Percentiles rank a stretch among this genome's conserved stretches.
Conservation (phyloP, 768 basidiomycete species). For the Lentinus brumalis region DNA sequence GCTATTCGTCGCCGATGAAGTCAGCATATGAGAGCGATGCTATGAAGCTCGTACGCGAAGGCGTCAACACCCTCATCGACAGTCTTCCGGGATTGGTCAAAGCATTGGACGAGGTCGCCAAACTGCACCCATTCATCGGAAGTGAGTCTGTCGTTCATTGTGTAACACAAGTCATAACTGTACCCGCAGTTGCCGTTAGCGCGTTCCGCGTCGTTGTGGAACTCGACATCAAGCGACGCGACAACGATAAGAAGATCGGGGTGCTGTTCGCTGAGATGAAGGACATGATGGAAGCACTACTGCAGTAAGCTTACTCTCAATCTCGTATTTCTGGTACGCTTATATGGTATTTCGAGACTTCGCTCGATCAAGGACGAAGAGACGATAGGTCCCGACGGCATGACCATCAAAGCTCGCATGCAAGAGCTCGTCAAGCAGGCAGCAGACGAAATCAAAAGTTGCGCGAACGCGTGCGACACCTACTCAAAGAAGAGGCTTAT, state of each 20-base stretch:
- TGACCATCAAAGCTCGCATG: conserved; percentile 37
- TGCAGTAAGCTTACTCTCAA: conserved; percentile 38
- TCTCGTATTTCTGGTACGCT: not conserved
- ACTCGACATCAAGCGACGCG: conserved; percentile 49
- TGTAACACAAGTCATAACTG: no score
- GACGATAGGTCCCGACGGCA: conserved; percentile 35
- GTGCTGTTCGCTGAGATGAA: conserved; percentile 53
- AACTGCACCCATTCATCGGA: conserved; percentile 27
- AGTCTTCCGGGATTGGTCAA: conserved; percentile 24
- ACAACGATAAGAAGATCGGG: conserved; percentile 53
- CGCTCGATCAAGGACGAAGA: conserved; percentile 34
- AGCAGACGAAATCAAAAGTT: conserved; percentile 35
- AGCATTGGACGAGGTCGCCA: conserved; percentile 27
- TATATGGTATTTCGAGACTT: conserved; percentile 27
- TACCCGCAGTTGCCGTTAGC: conserved; percentile 42
- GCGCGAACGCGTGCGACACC: conserved; percentile 36
- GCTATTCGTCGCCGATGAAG: not conserved
- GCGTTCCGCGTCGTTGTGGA: conserved; percentile 53
- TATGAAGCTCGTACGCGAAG: conserved; percentile 17
- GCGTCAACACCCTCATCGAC: conserved; percentile 22
- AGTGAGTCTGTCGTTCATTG: conserved; percentile 7
- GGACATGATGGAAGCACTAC: conserved; percentile 49
- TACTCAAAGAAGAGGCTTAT: conserved; percentile 35
- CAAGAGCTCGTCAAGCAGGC: conserved; percentile 31
- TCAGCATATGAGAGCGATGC: conserved; percentile 14